Evolutionary conservation across 2,329 filamentous ascomycete genomes (phyloP).

Genomic region (Elsinoe batatas): DNA sequence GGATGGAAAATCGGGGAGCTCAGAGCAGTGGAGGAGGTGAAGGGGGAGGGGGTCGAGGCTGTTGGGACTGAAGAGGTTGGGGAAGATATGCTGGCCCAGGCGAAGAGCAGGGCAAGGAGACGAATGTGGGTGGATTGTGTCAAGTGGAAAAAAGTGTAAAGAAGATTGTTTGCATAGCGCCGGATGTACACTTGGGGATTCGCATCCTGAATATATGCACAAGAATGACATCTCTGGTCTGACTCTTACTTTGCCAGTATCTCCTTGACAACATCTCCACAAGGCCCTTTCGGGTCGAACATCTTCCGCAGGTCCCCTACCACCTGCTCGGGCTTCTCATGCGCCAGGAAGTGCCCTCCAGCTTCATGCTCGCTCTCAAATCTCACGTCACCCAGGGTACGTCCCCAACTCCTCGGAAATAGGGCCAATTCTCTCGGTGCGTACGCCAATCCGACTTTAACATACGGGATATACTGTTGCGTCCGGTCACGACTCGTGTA

Average conservation of each 20-base stretch:
- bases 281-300: slow-evolving; percentile 39
- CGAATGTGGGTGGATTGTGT: slow-evolving; percentile 22
- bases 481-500: slow-evolving; percentile 26
- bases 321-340: slow-evolving; percentile 44
- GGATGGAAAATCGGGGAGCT: slow-evolving; percentile 52
- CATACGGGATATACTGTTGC: slow-evolving; percentile 34
- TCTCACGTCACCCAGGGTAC: slow-evolving; percentile 50
- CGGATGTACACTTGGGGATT: background rate
- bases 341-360: slow-evolving; percentile 52
- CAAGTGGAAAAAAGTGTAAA: slow-evolving; percentile 26
- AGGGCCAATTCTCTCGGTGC: slow-evolving; percentile 51
- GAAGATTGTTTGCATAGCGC: background rate
- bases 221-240: too few relatives aligned
- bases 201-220: background rate
- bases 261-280: background rate
- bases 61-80: slow-evolving; percentile 17
- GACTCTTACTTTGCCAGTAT: background rate
- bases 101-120: slow-evolving; percentile 21
- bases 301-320: slow-evolving; percentile 44
- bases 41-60: slow-evolving; percentile 21
- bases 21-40: slow-evolving; percentile 31
- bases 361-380: slow-evolving; percentile 41
- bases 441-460: slow-evolving; percentile 44
- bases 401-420: slow-evolving; percentile 46
- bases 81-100: slow-evolving; percentile 18